A percentile compares a stretch with the other conserved stretches of the same genome.
Conservation (phyloP, 805 yeast genomes). For the Torulaspora delbrueckii region DNA sequence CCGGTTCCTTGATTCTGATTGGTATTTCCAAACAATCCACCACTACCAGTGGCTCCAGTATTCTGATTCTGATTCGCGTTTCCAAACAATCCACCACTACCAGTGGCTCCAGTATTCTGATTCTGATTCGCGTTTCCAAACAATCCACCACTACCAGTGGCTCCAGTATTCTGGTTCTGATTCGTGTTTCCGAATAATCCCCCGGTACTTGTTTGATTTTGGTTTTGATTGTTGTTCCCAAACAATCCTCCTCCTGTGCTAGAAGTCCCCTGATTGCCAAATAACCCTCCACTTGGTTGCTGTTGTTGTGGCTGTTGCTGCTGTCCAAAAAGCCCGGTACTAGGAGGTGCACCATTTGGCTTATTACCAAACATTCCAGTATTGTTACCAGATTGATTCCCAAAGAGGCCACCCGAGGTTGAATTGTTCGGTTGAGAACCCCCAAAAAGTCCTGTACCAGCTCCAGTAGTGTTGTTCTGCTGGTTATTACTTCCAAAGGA, state of each 20-base stretch:
- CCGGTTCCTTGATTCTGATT: conserved; percentile 16
- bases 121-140: conserved; percentile 20
- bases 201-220: conserved; percentile 9
- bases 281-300: conserved; percentile 29
- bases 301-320: conserved; percentile 6
- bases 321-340: conserved; percentile 5
- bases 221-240: conserved; percentile 31
- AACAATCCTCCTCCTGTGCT: conserved; percentile 35
- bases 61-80: conserved; percentile 12
- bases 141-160: conserved; percentile 18
- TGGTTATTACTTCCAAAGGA: conserved; percentile 16
- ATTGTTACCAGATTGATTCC: conserved; percentile 17
- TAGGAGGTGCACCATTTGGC: conserved; percentile 1
- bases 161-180: conserved; percentile 9
- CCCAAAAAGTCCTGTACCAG: conserved; percentile 13
- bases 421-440: conserved; percentile 10
- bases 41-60: conserved; percentile 14
- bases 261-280: conserved; percentile 24
- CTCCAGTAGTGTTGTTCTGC: conserved; percentile 6
- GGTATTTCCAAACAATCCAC: conserved; percentile 22
- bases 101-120: neutral
- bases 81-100: conserved; percentile 9
- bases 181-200: conserved; percentile 11
- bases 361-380: conserved; percentile 7
- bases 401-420: conserved; percentile 24